phyloP scores from a whole-genome alignment of 2,329 filamentous ascomycete genomes.

The Aureobasidium sp. region DNA sequence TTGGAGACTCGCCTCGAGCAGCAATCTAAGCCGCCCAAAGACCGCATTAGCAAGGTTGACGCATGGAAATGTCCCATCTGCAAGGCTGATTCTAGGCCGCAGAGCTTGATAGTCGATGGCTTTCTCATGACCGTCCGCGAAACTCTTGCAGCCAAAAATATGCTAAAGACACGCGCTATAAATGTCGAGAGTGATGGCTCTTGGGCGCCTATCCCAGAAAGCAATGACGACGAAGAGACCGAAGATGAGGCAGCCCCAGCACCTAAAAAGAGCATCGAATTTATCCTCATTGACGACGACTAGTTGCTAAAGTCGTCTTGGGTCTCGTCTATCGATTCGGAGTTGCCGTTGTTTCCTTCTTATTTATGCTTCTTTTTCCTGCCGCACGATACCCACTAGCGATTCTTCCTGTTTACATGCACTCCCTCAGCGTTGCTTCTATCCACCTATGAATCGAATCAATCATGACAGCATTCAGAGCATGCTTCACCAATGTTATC shows the following conservation, averaged over 20 bases:
- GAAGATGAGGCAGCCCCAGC: not conserved
- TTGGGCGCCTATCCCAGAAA: slow-evolving; percentile 43
- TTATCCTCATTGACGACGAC: slow-evolving; percentile 7
- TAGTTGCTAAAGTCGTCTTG: not conserved
- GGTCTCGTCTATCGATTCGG: not conserved
- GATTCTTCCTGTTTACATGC: not conserved
- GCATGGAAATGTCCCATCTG: slow-evolving; percentile 88
- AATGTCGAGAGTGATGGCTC: slow-evolving; percentile 56
- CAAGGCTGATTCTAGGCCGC: slow-evolving; percentile 66
- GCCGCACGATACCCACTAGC: not conserved
- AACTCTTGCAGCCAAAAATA: slow-evolving; percentile 42
- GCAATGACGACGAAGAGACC: not conserved
- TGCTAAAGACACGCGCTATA: slow-evolving; percentile 52
- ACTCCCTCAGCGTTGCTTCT: not conserved
- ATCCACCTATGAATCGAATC: not conserved
- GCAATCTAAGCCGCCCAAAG: slow-evolving; percentile 32
- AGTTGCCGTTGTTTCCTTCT: not conserved
- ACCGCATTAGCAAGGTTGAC: slow-evolving; percentile 45
- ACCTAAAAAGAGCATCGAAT: not conserved
- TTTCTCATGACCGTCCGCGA: slow-evolving; percentile 61
- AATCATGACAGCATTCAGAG: not conserved
- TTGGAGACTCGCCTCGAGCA: slow-evolving; percentile 52
- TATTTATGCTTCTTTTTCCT: not conserved
- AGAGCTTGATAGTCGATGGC: slow-evolving; percentile 62
- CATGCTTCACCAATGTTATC: not conserved